Conservation (phyloP, 257 asterid species). For the Penstemon barbatus region DNA sequence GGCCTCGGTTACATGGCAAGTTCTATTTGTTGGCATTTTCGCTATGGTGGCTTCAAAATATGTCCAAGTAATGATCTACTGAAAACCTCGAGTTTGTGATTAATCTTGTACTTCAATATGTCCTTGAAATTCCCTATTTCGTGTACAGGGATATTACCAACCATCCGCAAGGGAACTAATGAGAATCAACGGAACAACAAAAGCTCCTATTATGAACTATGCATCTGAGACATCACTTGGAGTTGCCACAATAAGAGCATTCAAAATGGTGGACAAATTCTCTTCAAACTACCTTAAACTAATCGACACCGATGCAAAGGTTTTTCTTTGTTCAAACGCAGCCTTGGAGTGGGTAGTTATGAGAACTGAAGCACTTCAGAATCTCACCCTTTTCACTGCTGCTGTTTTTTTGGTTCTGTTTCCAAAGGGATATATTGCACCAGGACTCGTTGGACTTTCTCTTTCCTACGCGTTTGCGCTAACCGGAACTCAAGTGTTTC, state of each 20-base stretch:
- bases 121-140: background rate
- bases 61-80: background rate
- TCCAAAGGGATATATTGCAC: slow-evolving; percentile 50
- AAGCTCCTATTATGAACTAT: slow-evolving; percentile 92
- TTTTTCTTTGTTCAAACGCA: slow-evolving; percentile 58
- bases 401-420: slow-evolving; percentile 50
- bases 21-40: slow-evolving; percentile 56
- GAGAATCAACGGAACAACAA: slow-evolving; percentile 75
- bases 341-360: slow-evolving; percentile 88
- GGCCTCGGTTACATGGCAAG: slow-evolving; percentile 99
- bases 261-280: slow-evolving; percentile 66
- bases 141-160: slow-evolving; percentile 76
- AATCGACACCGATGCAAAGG: slow-evolving; percentile 86
- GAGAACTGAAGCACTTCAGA: slow-evolving; percentile 72
- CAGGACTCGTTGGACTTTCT: slow-evolving; percentile 81
- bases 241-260: slow-evolving; percentile 86
- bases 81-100: background rate
- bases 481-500: slow-evolving; percentile 54
- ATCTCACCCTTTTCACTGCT: slow-evolving; percentile 59
- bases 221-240: slow-evolving; percentile 85
- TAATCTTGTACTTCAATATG: background rate
- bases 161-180: slow-evolving; percentile 95
- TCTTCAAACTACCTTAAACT: slow-evolving; percentile 64
- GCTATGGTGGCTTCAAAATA: slow-evolving; percentile 60
- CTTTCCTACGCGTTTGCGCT: slow-evolving; percentile 74